Percentiles rank a stretch among this genome's conserved stretches.
Evolutionary conservation across 2,329 filamentous ascomycete genomes (phyloP).

Genomic region (Magnaporthiopsis incrustans): DNA sequence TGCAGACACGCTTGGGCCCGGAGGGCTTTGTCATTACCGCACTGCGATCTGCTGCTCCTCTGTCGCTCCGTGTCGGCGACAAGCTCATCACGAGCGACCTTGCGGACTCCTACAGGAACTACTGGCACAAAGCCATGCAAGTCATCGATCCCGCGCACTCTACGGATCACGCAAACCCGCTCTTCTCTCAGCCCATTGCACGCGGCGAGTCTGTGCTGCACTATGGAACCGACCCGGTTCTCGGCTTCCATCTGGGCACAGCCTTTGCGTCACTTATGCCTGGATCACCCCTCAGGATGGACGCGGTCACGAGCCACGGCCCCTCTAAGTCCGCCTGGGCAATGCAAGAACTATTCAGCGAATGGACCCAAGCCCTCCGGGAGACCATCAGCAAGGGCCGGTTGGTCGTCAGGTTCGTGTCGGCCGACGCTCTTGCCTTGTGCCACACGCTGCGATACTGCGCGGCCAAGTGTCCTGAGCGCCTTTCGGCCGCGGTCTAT

Average conservation of each 20-base stretch:
- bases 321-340: constrained; percentile 21
- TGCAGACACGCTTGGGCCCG: neutral
- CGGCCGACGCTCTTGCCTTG: constrained; percentile 42
- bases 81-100: constrained; percentile 12
- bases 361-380: constrained; percentile 36
- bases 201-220: constrained; percentile 30
- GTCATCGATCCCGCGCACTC: neutral
- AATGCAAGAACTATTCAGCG: constrained; percentile 35
- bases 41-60: constrained; percentile 30
- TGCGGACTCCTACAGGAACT: constrained; percentile 18
- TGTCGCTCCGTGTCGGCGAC: constrained; percentile 19
- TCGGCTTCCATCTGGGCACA: constrained; percentile 49
- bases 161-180: constrained; percentile 29
- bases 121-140: constrained; percentile 20
- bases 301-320: constrained; percentile 7
- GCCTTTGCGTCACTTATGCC: constrained; percentile 31
- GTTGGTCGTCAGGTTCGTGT: constrained; percentile 35
- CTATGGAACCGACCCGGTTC: constrained; percentile 41
- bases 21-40: constrained; percentile 16
- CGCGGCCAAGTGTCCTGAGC: constrained; percentile 17
- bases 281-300: constrained; percentile 28
- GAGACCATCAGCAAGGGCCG: constrained; percentile 14
- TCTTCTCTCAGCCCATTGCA: constrained; percentile 29
- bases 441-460: constrained; percentile 41
- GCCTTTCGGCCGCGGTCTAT: constrained; percentile 30